Base-by-base conservation (phyloP, 1,139 yeast genomes). In the Nakaseomyces sp. region DNA sequence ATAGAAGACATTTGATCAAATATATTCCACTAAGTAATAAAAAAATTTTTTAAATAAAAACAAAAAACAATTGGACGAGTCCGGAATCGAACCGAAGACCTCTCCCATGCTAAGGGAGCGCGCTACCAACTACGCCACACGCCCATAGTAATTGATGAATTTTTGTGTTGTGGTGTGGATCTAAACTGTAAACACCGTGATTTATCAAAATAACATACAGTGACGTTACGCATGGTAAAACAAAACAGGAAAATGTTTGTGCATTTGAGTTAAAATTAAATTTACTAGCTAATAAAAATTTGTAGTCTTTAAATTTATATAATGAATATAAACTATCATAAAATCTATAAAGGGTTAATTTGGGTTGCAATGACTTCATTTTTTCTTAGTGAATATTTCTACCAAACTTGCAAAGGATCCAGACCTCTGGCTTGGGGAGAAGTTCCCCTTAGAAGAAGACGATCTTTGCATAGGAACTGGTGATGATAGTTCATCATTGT, bases 81-180 rank as follows among this genome's bases (percentile, higher is more conserved):
- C 81, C 79, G 86, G 86, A 79, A 74, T 80, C 82, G 87, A 80
- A 80, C 87, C 85, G 79, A 79, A 76, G 87, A 79, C 86, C 87
- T 79, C 77, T 77, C 83, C 77, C 86, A 79, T 79, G 87, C 87
- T 77, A 80, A 79, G 86, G 79, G 82, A 77, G 76, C 86, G 86
- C 87, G 86, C 86, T 80, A 79, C 87, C 87, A 78, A 79, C 87
- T 80, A 76, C 86, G 87, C 87, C 86, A 80, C 85, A 79, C 85
- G 85, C 87, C 87, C 87, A 43, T n/a, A 5, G 13, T 33, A 28
- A 12, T 28, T 12, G 31, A 12, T 28, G 31, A 12, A 7, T 28
- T 5, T 28, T 28, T 5, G n/a, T n/a, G n/a, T n/a, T n/a, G n/a
- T n/a, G n/a, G n/a, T n/a, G n/a, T n/a, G n/a, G n/a, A n/a, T n/a